Percentiles rank a stretch among this genome's conserved stretches.
Evolutionary conservation across 345 rosid species (phyloP).

Genomic region (Populus nigra): DNA sequence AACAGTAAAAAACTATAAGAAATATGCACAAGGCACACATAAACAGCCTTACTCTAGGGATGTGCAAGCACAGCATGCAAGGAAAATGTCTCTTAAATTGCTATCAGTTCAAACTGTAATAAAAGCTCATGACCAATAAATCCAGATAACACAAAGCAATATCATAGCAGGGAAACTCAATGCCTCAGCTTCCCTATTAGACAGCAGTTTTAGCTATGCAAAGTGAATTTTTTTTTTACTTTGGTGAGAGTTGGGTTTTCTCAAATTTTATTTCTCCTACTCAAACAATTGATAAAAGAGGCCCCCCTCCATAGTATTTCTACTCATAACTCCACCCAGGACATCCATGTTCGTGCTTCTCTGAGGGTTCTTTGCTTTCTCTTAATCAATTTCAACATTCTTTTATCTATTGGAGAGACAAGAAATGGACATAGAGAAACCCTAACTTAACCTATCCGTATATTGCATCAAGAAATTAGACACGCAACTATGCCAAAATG

Average conservation of each 20-base stretch:
- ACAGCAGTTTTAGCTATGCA: background rate
- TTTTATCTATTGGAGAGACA: too few species aligned
- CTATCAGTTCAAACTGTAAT: background rate
- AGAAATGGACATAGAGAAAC: background rate
- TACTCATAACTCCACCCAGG: background rate
- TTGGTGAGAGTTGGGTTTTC: background rate
- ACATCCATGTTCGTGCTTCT: background rate
- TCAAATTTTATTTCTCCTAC: background rate
- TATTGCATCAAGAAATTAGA: background rate
- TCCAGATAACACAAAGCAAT: background rate
- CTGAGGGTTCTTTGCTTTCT: background rate
- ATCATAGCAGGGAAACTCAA: background rate
- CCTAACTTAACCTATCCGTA: background rate
- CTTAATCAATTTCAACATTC: background rate
- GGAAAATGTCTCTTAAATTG: background rate
- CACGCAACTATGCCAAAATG: background rate
- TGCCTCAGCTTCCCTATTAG: background rate
- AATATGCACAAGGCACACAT: background rate
- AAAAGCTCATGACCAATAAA: background rate
- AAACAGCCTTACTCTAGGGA: background rate
- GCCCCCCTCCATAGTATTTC: background rate
- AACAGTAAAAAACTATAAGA: background rate
- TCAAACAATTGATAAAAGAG: background rate
- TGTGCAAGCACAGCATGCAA: background rate
- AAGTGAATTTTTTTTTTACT: too few species aligned